Conservation (phyloP, 768 basidiomycete species). For the Clavaria fumosa region DNA sequence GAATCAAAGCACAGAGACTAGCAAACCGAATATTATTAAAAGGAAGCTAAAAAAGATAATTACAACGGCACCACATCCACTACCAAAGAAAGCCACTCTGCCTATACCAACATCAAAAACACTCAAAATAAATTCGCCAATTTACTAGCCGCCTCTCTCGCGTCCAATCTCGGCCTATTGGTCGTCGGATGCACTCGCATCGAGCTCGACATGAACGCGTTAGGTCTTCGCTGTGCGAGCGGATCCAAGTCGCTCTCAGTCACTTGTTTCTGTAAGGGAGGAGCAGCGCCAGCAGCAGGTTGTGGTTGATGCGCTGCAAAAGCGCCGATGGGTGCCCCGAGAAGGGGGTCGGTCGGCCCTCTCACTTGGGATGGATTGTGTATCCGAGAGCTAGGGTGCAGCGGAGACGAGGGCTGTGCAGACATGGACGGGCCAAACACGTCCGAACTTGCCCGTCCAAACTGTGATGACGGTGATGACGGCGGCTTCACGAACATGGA, state of each 20-base stretch:
- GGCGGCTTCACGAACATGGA: constrained; percentile 62
- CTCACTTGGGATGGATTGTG: no score
- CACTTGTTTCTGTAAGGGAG: constrained; percentile 16
- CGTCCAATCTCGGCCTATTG: constrained; percentile 67
- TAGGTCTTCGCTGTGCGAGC: constrained; percentile 43
- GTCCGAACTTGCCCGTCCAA: no score
- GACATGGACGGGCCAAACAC: constrained; percentile 22
- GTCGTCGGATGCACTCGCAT: constrained; percentile 55
- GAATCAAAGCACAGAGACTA: no score
- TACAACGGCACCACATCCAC: no score
- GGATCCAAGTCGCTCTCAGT: constrained; percentile 45
- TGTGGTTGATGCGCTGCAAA: constrained; percentile 9
- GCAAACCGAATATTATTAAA: no score
- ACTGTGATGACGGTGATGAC: constrained; percentile 21
- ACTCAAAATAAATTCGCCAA: constrained; percentile 81
- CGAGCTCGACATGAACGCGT: constrained; percentile 49
- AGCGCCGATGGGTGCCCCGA: constrained; percentile 8
- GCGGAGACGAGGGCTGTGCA: constrained; percentile 19
- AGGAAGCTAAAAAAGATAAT: no score
- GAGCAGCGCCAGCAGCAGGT: constrained; percentile 10
- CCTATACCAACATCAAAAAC: no score
- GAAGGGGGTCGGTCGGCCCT: constrained; percentile 9
- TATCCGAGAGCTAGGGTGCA: constrained; percentile 11
- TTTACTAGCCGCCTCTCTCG: constrained; percentile 77
- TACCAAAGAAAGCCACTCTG: no score